phyloP scores from a whole-genome alignment of 2,329 filamentous ascomycete species.

The Colletotrichum lindemuthianum region DNA sequence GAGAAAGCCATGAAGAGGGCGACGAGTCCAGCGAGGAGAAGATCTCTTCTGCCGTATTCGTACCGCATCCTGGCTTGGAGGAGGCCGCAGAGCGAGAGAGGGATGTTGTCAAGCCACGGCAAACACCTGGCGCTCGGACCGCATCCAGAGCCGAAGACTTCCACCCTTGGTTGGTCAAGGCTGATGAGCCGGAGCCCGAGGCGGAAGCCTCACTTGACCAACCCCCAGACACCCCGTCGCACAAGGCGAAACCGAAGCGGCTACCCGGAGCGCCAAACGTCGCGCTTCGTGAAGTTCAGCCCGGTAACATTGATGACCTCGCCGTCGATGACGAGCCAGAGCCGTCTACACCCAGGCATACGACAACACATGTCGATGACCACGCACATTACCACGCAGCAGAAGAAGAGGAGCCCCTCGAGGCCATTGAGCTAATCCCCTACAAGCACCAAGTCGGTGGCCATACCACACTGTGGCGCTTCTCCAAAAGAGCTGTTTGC shows the following conservation, averaged over 20 bases:
- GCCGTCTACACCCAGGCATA: constrained; percentile 46
- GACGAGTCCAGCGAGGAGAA: constrained; percentile 82
- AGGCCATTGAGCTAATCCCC: constrained; percentile 94
- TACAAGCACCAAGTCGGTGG: constrained; percentile 98
- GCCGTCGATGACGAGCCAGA: constrained; percentile 56
- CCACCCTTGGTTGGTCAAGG: constrained; percentile 67
- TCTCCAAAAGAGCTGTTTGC: constrained; percentile 93
- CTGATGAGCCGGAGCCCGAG: constrained; percentile 59
- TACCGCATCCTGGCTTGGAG: constrained; percentile 75
- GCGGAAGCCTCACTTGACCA: constrained; percentile 35
- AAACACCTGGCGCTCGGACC: constrained; percentile 25
- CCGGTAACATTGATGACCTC: constrained; percentile 50
- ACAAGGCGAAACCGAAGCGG: constrained; percentile 31
- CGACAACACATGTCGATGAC: constrained; percentile 54
- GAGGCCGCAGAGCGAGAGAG: constrained; percentile 46
- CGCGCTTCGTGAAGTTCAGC: constrained; percentile 43
- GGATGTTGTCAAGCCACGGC: constrained; percentile 41
- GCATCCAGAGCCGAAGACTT: constrained; percentile 47
- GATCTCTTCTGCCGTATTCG: constrained; percentile 86
- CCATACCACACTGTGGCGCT: constrained; percentile 95
- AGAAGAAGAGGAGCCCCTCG: constrained; percentile 70
- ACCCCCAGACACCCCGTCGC: constrained; percentile 22
- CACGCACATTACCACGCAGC: constrained; percentile 62
- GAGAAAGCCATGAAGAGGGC: constrained; percentile 56
- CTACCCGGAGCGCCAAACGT: constrained; percentile 30